Base-by-base conservation (phyloP, 257 asterid genomes). In the Ligustrum vulgare region DNA sequence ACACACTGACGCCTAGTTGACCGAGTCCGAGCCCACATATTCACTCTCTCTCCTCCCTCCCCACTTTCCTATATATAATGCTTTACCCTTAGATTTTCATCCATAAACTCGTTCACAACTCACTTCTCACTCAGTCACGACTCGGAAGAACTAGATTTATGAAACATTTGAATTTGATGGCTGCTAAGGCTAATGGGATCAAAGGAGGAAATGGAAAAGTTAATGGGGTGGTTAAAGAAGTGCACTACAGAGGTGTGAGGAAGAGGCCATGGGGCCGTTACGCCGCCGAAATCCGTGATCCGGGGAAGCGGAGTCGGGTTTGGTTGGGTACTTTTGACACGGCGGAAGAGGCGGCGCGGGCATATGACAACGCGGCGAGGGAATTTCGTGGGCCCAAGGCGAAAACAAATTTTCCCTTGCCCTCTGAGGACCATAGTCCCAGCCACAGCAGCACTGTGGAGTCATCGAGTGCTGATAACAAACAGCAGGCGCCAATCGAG, bases 211-310 rank as follows among this genome's bases (percentile, higher is more conserved):
- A 15, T 58, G 75, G 80, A 73, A 51, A 35, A 12, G 8, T 11
- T 28, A 9, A 11, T 8, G 49, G n/a, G 34, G 5, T 37, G 74
- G 84, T 76, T 2, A 87, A 87, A 72, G 97, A 93, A 79, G 82
- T 84, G 32, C 97, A 86, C 80, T 93, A 67, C 87, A 23, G 98
- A 10, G 98, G 98, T 32, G 98, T 93, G 8, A 62, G 98, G 72
- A 93, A 93, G 96, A 80, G 98, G 85, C 98, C 98, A 1, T 93
- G 98, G 98, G 98, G 98, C 16, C 94, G 98, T 3, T 93, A 89
- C 84, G 98, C 98, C 56, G 97, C 98, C 72, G 98, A 93, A 82
- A 93, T 93, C 86, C 94, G 98, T 0, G 98, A 93, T 82, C 97
- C 98, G 3, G 89, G 96, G 16, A 93, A 91, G 88, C 88, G 91